Conservation (phyloP, 1,284 basidiomycete species). For the Polyporus tsugae region DNA sequence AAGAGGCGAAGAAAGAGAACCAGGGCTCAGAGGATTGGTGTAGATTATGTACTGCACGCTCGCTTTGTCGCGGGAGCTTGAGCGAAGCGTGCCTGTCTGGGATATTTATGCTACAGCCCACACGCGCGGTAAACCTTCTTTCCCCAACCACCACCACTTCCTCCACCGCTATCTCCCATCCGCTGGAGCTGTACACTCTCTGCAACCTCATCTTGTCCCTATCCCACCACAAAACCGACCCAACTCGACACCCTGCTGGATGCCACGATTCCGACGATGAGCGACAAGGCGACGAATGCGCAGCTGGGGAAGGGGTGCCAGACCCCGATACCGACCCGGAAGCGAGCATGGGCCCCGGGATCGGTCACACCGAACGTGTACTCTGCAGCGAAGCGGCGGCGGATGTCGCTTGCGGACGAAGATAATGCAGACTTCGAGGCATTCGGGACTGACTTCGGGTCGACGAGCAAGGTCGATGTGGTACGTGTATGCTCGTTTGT, state of each 20-base stretch:
- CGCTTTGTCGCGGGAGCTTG: slow-evolving; percentile 18
- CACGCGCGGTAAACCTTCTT: slow-evolving; percentile 27
- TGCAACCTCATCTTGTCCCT: neutral
- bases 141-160: slow-evolving; percentile 29
- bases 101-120: slow-evolving; percentile 16
- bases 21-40: neutral
- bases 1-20: neutral
- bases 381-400: slow-evolving; percentile 39
- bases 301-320: slow-evolving; percentile 16
- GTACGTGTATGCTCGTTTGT: slow-evolving; percentile 18
- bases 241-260: neutral
- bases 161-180: neutral
- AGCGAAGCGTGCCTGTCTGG: neutral
- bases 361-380: slow-evolving; percentile 45
- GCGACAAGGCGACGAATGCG: slow-evolving; percentile 23
- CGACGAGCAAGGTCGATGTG: slow-evolving; percentile 31
- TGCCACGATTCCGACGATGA: slow-evolving; percentile 17
- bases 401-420: slow-evolving; percentile 40
- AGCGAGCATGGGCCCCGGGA: slow-evolving; percentile 40
- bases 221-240: neutral
- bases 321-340: slow-evolving; percentile 33
- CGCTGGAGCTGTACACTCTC: neutral
- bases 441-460: slow-evolving; percentile 30
- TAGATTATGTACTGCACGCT: neutral
- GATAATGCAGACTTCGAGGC: slow-evolving; percentile 29